Base-by-base conservation (phyloP, 2,329 filamentous ascomycete genomes). In the Pestalotiopsis sp. region DNA sequence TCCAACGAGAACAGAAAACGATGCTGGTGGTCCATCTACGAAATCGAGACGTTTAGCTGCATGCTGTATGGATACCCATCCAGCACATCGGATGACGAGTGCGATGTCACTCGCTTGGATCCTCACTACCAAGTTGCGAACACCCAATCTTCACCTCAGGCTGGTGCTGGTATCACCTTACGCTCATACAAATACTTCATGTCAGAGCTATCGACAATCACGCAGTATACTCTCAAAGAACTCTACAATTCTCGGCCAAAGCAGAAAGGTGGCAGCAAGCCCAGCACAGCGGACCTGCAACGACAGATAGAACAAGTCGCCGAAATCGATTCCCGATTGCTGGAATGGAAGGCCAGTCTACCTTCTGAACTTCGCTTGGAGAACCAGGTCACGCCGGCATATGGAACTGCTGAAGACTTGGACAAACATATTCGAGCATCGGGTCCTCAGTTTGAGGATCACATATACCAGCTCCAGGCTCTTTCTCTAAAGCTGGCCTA, bases 1-100 rank as follows among this genome's bases (percentile, higher is more conserved):
- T 52, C 38, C 1, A 70, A 70, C 13, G 77, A 80, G 59, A 73
- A 74, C 0, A 66, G 76, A 13, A 81, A 82, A 20, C 76, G 80
- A 0, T 79, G 78, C 11, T 82, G 80, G 81, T 82, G 80, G 79
- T 80, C 81, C 1, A 76, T 82, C 0, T 80, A 82, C 49, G 81
- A 82, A 63, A 78, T 81, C 1, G 81, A 82, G 49, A 80, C 78
- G 0, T 80, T 81, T 25, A 81, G 79, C 66, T 81, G 80, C 0
- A 81, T 82, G 75, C 73, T 79, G 0, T 82, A 82, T 49, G 80
- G 81, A 1, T 81, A 79, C 57, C 80, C 80, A 0, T 66, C 70
- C 0, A 73, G 74, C 5, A 80, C 81, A 14, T 70, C 70, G 0
- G 79, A 80, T 41, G 67, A 60, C 0, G 80, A 81, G 66, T 80